phyloP scores from a whole-genome alignment of 208 protist genomes.

The Naegleria fowleri region DNA sequence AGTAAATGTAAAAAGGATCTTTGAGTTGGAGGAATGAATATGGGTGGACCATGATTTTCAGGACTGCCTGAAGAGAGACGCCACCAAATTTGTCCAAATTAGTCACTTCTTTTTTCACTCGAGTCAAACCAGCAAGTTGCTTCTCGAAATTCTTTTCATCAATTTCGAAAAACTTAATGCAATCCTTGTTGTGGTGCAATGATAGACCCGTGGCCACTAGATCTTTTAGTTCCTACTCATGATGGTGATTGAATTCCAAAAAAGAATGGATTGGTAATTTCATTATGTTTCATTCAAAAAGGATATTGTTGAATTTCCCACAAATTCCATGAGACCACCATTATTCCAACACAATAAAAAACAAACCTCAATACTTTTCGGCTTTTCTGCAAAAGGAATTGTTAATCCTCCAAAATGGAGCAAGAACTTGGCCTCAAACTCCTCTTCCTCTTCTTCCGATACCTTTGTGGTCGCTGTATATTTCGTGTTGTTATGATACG shows the following conservation, averaged over 20 bases:
- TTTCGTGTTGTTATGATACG: too few species aligned
- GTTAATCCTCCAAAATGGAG: not conserved
- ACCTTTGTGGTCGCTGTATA: too few species aligned
- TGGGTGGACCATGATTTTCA: not conserved
- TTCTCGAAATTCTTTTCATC: not conserved
- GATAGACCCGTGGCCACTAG: not conserved
- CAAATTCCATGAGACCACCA: not conserved
- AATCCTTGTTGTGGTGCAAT: not conserved
- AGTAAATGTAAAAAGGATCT: not conserved
- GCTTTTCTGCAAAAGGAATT: not conserved
- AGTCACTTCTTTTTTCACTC: not conserved
- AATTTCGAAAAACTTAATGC: not conserved
- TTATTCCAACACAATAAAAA: not conserved
- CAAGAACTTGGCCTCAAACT: not conserved
- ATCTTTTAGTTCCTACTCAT: not conserved
- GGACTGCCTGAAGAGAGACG: not conserved
- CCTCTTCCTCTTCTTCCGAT: not conserved
- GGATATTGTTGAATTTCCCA: not conserved
- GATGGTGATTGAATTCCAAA: not conserved
- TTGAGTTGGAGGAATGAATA: not conserved
- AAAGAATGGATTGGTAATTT: too few species aligned
- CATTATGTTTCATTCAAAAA: too few species aligned
- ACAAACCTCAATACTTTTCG: not conserved
- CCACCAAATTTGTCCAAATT: not conserved
- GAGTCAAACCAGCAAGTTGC: not conserved